Evolutionary conservation across 1,139 yeast genomes (phyloP).

Genomic region (Blastobotrys indianensis): DNA sequence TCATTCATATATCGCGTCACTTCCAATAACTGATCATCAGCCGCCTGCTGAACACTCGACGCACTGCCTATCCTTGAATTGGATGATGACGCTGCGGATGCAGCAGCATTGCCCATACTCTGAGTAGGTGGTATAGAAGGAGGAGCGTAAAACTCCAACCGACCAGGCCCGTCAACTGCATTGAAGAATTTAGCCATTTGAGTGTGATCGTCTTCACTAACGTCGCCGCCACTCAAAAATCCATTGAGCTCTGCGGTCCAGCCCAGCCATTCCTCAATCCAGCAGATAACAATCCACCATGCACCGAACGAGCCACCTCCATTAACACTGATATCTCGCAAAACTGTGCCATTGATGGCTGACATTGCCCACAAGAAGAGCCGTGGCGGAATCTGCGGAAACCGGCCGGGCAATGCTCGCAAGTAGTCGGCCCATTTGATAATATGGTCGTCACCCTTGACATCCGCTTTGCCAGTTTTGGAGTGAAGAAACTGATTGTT

Average conservation of each 20-base stretch:
- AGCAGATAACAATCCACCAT: constrained; percentile 75
- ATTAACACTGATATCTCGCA: constrained; percentile 54
- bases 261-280: constrained; percentile 69
- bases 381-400: constrained; percentile 48
- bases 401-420: constrained; percentile 43
- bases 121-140: background rate
- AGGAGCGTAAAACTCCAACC: background rate
- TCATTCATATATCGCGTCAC: background rate
- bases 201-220: background rate
- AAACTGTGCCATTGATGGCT: constrained; percentile 55
- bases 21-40: constrained; percentile 4
- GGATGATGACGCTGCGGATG: constrained; percentile 4
- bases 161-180: background rate
- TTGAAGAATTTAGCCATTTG: background rate
- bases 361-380: constrained; percentile 50
- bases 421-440: constrained; percentile 38
- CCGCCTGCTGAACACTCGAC: constrained; percentile 1
- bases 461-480: background rate
- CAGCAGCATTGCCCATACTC: background rate
- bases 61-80: background rate
- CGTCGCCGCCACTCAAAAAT: constrained; percentile 32
- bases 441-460: constrained; percentile 13
- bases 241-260: constrained; percentile 72
- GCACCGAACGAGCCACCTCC: constrained; percentile 63
- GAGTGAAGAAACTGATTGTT: background rate